phyloP scores from a whole-genome alignment of 805 yeast species.

The Schizosaccharomyces octosporus region DNA sequence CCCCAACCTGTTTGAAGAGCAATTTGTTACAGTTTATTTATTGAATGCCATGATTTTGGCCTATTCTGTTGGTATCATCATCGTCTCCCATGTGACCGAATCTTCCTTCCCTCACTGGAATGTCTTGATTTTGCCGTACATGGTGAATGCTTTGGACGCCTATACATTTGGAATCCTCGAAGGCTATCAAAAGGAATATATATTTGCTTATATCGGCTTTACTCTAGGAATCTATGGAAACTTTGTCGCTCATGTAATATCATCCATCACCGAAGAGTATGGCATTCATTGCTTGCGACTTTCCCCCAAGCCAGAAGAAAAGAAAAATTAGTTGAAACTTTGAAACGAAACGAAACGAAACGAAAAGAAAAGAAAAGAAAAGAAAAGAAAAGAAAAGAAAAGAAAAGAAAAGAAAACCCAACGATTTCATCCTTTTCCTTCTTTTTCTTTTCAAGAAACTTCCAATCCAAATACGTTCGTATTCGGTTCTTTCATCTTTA shows the following conservation, averaged over 20 bases:
- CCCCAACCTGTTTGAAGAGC: conserved; percentile 21
- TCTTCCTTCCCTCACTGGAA: conserved; percentile 58
- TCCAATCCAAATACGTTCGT: no score
- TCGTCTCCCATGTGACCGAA: conserved; percentile 63
- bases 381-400: no score
- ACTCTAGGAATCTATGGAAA: conserved; percentile 26
- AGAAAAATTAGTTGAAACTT: neutral
- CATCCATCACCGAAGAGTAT: conserved; percentile 23
- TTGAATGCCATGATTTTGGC: conserved; percentile 54
- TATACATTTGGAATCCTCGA: conserved; percentile 21
- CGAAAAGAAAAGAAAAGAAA: neutral
- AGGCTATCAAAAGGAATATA: conserved; percentile 18
- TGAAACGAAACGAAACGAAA: neutral
- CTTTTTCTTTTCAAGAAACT: no score
- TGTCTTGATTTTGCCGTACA: conserved; percentile 30
- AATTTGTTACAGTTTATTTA: conserved; percentile 45
- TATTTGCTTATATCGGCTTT: conserved; percentile 33
- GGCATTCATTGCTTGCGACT: neutral
- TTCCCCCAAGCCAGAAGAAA: neutral
- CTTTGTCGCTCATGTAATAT: conserved; percentile 47
- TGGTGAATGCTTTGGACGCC: conserved; percentile 15
- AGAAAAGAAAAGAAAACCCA: no score
- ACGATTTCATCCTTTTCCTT: no score
- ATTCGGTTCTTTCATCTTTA: no score
- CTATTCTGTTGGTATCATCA: conserved; percentile 15